Conservation (phyloP, 2,329 filamentous ascomycete species). For the Xylariaceae sp. region DNA sequence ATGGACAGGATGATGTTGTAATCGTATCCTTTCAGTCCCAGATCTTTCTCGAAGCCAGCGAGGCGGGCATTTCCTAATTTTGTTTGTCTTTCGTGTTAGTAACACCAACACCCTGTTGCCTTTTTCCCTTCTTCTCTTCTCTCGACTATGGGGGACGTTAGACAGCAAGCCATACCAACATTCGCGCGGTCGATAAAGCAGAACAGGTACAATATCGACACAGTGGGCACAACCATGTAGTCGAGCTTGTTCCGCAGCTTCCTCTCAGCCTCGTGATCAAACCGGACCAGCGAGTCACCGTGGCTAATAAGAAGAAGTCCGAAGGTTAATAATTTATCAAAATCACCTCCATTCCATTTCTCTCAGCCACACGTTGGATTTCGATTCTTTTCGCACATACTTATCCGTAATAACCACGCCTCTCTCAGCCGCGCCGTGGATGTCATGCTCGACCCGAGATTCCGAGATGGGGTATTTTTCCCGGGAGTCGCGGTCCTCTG, state of each 20-base stretch:
- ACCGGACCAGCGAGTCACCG: constrained; percentile 44
- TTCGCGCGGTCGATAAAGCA: constrained; percentile 68
- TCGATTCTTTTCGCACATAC: constrained; percentile 23
- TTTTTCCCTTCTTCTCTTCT: not conserved
- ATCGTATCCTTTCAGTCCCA: constrained; percentile 55
- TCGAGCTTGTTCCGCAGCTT: constrained; percentile 58
- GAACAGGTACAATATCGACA: constrained; percentile 60
- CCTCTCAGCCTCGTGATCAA: constrained; percentile 52
- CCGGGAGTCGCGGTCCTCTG: constrained; percentile 1
- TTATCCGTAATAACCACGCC: constrained; percentile 43
- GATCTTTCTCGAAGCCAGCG: constrained; percentile 58
- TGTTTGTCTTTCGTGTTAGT: not conserved
- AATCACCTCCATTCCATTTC: not conserved
- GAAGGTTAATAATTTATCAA: not conserved
- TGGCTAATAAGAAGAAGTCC: constrained; percentile 31
- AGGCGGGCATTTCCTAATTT: constrained; percentile 59
- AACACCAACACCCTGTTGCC: constrained; percentile 1
- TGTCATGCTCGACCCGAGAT: constrained; percentile 16
- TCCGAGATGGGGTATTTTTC: constrained; percentile 1
- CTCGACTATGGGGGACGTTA: not conserved
- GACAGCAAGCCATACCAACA: constrained; percentile 45
- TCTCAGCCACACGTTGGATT: not conserved
- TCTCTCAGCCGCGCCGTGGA: constrained; percentile 34
- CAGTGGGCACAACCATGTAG: constrained; percentile 55
- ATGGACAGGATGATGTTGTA: constrained; percentile 64